Percentiles rank a stretch among this genome's conserved stretches.
phyloP scores from a whole-genome alignment of 352 stramenopile genomes.

The Globisporangium okanoganense region DNA sequence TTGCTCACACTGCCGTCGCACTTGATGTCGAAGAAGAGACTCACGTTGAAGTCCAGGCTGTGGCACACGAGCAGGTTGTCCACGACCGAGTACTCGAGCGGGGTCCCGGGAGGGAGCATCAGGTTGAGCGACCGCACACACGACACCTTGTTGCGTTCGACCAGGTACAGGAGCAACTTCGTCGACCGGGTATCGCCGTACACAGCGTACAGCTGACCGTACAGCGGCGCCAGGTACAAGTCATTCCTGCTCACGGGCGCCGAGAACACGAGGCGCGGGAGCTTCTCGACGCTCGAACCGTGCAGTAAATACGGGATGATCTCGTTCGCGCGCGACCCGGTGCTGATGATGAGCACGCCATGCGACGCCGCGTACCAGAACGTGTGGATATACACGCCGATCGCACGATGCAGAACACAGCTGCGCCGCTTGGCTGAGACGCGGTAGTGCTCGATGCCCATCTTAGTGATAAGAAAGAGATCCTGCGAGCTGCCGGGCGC shows the following conservation, averaged over 20 bases:
- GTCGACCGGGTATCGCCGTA: constrained; percentile 53
- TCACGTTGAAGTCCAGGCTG: constrained; percentile 77
- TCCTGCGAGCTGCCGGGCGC: constrained; percentile 53
- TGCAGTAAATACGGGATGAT: constrained; percentile 69
- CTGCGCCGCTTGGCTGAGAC: constrained; percentile 52
- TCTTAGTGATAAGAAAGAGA: constrained; percentile 68
- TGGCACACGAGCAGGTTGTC: constrained; percentile 84
- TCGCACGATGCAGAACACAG: constrained; percentile 50
- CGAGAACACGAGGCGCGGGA: constrained; percentile 71
- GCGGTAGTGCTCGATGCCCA: constrained; percentile 75
- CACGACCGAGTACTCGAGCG: constrained; percentile 69
- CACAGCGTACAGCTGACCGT: constrained; percentile 61
- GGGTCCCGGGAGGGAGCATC: constrained; percentile 53
- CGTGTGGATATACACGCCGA: constrained; percentile 58
- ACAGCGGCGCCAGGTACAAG: constrained; percentile 63
- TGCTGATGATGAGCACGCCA: constrained; percentile 63
- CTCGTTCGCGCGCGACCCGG: constrained; percentile 70
- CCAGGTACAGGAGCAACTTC: constrained; percentile 71
- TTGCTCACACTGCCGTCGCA: constrained; percentile 51
- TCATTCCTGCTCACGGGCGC: constrained; percentile 43
- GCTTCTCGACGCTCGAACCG: constrained; percentile 55
- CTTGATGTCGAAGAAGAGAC: constrained; percentile 76
- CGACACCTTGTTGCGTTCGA: constrained; percentile 54
- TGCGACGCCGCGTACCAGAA: constrained; percentile 72
- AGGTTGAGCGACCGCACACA: constrained; percentile 77